phyloP scores from a whole-genome alignment of 2,329 filamentous ascomycete genomes.

The Cladophialophora exuberans region DNA sequence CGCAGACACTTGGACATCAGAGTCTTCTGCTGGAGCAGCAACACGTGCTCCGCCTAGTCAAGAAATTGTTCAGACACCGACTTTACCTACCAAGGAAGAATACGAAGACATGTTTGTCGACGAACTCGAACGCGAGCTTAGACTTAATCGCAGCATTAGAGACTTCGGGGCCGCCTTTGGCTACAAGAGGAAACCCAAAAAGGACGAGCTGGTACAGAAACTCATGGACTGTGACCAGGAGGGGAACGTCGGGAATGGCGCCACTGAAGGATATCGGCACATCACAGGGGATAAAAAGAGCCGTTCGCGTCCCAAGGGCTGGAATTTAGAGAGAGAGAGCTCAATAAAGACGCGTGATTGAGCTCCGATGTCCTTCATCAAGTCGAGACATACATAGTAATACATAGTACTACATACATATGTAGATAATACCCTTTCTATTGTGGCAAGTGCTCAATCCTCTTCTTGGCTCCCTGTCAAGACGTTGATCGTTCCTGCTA shows the following conservation, averaged over 20 bases:
- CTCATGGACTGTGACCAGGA: slow-evolving; percentile 17
- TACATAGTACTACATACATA: too few species aligned
- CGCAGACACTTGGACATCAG: background rate
- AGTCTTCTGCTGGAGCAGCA: background rate
- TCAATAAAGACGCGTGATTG: too few species aligned
- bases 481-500: too few species aligned
- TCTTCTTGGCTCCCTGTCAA: too few species aligned
- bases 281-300: slow-evolving; percentile 1
- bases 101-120: slow-evolving; percentile 23
- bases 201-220: slow-evolving; percentile 8
- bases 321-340: slow-evolving; percentile 2
- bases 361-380: too few species aligned
- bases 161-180: background rate
- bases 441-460: too few species aligned
- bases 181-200: background rate
- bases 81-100: slow-evolving; percentile 9
- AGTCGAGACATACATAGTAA: too few species aligned
- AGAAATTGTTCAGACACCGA: background rate
- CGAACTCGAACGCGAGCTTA: slow-evolving; percentile 22
- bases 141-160: slow-evolving; percentile 4
- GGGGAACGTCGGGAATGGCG: slow-evolving; percentile 16
- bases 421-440: too few species aligned
- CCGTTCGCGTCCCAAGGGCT: slow-evolving; percentile 2
- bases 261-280: slow-evolving; percentile 9
- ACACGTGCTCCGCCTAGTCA: background rate